Conservation (phyloP, 1,284 basidiomycete species). For the Microbotryum lychnidis-dioicae region DNA sequence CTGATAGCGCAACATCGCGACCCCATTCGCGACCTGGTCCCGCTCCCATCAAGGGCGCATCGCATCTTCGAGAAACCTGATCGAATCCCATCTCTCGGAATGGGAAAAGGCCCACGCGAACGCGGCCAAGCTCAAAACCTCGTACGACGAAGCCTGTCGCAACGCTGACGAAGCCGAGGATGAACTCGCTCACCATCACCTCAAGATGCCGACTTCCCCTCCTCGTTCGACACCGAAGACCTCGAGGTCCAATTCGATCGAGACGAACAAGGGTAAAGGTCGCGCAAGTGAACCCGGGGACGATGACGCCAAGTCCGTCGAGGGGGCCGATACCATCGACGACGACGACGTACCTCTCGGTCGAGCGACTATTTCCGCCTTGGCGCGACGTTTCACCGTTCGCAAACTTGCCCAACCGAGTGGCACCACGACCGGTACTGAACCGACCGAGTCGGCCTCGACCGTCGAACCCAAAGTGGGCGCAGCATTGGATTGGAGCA, state of each 20-base stretch:
- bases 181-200: conserved; percentile 16
- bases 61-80: background rate
- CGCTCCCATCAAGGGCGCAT: conserved; percentile 19
- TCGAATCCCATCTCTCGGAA: conserved; percentile 5
- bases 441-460: background rate
- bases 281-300: background rate
- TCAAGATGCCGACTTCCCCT: background rate
- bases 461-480: conserved; percentile 14
- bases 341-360: conserved; percentile 2
- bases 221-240: background rate
- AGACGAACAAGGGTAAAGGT: conserved; percentile 2
- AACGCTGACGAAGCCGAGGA: conserved; percentile 19
- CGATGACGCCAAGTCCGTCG: conserved; percentile 5
- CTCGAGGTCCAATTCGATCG: background rate
- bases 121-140: conserved; percentile 6
- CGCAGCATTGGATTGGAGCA: conserved; percentile 20
- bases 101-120: conserved; percentile 10
- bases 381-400: conserved; percentile 17
- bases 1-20: conserved; percentile 15
- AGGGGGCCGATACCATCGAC: conserved; percentile 4
- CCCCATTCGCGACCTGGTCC: conserved; percentile 26
- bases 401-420: background rate
- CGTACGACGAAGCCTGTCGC: conserved; percentile 23
- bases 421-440: background rate
- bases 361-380: background rate